phyloP scores from a whole-genome alignment of 2,329 filamentous ascomycete genomes.

The Trichoderma aggressivum region DNA sequence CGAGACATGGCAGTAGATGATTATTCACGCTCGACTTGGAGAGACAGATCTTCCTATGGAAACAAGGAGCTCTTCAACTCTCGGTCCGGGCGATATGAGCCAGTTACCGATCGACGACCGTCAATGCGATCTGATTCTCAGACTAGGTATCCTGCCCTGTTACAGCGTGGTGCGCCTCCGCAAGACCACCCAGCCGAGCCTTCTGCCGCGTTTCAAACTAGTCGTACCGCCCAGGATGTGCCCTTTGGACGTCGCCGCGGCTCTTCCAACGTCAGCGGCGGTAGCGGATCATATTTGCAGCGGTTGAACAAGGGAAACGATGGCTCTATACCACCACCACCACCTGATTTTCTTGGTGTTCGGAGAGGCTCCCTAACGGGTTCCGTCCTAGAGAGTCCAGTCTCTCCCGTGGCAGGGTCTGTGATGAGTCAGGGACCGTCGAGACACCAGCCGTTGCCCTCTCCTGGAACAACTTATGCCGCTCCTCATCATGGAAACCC shows the following conservation, averaged over 20 bases:
- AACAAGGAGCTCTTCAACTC: slow-evolving; percentile 87
- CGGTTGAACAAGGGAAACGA: slow-evolving; percentile 49
- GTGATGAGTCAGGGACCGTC: slow-evolving; percentile 28
- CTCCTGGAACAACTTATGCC: slow-evolving; percentile 43
- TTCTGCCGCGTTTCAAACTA: slow-evolving; percentile 81
- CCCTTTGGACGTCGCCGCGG: slow-evolving; percentile 73
- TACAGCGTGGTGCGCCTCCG: slow-evolving; percentile 70
- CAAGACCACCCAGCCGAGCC: slow-evolving; percentile 73
- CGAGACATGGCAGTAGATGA: slow-evolving; percentile 93
- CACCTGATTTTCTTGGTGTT: slow-evolving; percentile 42
- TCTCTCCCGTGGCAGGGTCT: slow-evolving; percentile 39
- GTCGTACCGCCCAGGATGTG: slow-evolving; percentile 62
- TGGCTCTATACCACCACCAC: slow-evolving; percentile 35
- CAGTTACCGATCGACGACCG: slow-evolving; percentile 71
- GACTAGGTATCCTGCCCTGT: slow-evolving; percentile 68
- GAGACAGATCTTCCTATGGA: slow-evolving; percentile 61
- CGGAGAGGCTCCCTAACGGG: slow-evolving; percentile 49
- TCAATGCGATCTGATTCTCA: slow-evolving; percentile 64
- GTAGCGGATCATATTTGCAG: slow-evolving; percentile 67
- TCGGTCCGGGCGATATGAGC: slow-evolving; percentile 90
- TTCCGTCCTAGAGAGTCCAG: slow-evolving; percentile 46
- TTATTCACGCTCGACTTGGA: slow-evolving; percentile 80
- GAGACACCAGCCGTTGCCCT: slow-evolving; percentile 32
- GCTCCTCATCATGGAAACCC: slow-evolving; percentile 34
- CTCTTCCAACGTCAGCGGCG: slow-evolving; percentile 88